These are phyloP conservation scores for Trichocladium uniseriatum DNA, from an alignment of 495 filamentous ascomycete species.

Conservation along the genomic window DNA sequence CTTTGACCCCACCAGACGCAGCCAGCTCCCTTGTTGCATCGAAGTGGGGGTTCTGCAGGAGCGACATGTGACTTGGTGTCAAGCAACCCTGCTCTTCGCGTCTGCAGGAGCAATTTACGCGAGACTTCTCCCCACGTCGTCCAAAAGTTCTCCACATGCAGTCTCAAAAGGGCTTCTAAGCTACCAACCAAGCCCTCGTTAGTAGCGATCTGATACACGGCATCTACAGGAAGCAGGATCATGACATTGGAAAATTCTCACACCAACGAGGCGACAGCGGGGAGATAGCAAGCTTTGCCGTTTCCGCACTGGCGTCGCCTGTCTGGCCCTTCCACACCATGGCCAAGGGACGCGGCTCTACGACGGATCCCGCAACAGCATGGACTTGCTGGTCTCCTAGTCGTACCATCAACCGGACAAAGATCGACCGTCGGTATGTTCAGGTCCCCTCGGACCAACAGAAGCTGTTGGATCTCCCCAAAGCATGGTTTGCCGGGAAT, in stretches of 20 bases:
- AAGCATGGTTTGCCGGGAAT: conserved; percentile 30
- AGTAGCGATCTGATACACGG: too few relatives aligned
- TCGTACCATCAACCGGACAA: background rate
- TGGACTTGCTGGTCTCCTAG: conserved; percentile 8
- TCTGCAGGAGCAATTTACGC: too few relatives aligned
- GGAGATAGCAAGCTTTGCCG: too few relatives aligned
- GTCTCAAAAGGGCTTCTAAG: too few relatives aligned
- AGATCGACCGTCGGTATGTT: conserved; percentile 11
- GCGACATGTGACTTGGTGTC: conserved; percentile 9
- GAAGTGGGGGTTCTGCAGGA: background rate
- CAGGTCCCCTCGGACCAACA: conserved; percentile 53
- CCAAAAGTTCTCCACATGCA: background rate
- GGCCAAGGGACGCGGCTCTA: background rate
- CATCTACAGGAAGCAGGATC: too few relatives aligned
- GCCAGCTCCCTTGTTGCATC: background rate
- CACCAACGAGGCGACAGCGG: too few relatives aligned
- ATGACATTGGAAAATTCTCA: too few relatives aligned
- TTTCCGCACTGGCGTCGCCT: too few relatives aligned
- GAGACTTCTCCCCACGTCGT: background rate
- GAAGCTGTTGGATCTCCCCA: conserved; percentile 42
- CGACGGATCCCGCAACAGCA: background rate
- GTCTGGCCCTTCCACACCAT: background rate
- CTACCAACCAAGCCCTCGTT: too few relatives aligned
- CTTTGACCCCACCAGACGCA: too few relatives aligned
- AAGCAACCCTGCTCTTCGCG: background rate